Percentiles rank a stretch among this genome's conserved stretches.
Conservation (phyloP, 257 asterid genomes). For the Penstemon davidsonii region DNA sequence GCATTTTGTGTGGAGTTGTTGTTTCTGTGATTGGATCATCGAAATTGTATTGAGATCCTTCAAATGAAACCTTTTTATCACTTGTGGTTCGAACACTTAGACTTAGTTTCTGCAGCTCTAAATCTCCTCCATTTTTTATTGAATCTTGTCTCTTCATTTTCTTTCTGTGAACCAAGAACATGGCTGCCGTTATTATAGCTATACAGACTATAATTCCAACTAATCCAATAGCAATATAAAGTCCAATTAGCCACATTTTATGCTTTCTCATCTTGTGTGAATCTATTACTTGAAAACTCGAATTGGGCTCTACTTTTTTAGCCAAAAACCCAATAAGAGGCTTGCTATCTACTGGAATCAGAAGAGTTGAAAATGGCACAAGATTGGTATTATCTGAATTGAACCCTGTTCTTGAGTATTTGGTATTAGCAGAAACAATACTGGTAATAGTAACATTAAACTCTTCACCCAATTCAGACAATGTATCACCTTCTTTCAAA, state of each 20-base stretch:
- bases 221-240: conserved; percentile 42
- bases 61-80: conserved; percentile 74
- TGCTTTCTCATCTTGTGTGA: conserved; percentile 38
- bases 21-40: conserved; percentile 39
- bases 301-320: conserved; percentile 24
- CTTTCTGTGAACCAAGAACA: conserved; percentile 38
- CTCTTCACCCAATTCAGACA: conserved; percentile 34
- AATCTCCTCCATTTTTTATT: conserved; percentile 35
- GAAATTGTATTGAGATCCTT: conserved; percentile 64
- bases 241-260: conserved; percentile 44
- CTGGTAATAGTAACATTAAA: conserved; percentile 43
- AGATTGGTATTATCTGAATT: conserved; percentile 29
- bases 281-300: conserved; percentile 30
- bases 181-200: conserved; percentile 40
- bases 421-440: conserved; percentile 39
- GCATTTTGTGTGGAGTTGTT: conserved; percentile 46
- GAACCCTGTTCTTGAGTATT: conserved; percentile 33
- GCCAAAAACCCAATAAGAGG: conserved; percentile 31
- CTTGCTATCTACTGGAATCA: conserved; percentile 43
- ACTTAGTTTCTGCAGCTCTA: conserved; percentile 63
- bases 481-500: conserved; percentile 48
- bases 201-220: conserved; percentile 35
- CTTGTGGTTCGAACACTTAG: conserved; percentile 69
- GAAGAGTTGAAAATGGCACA: conserved; percentile 43
- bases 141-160: conserved; percentile 26